A percentile compares a stretch with the other conserved stretches of the same genome.
Evolutionary conservation across 192 early-diverging fungal species (phyloP).

Genomic region (Backusella circina): DNA sequence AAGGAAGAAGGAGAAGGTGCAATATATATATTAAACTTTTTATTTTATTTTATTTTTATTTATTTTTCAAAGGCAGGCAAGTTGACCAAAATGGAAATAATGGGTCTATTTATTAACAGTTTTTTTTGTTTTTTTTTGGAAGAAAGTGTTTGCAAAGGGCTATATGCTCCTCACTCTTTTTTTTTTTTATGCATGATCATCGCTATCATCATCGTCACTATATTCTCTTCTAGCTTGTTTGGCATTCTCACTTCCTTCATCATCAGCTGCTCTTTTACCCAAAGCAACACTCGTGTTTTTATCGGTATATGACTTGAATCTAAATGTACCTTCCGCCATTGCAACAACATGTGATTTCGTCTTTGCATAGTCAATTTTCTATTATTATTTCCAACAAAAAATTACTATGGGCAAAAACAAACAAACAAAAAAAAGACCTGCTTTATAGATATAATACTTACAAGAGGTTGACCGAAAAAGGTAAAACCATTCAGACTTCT

Average conservation of each 20-base stretch:
- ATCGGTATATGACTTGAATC: slow-evolving; percentile 14
- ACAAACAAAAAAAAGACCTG: not conserved
- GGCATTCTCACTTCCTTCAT: slow-evolving; percentile 8
- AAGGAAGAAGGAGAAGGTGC: not conserved
- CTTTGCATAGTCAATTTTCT: slow-evolving; percentile 77
- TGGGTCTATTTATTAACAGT: no score
- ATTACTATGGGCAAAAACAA: no score
- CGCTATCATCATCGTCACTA: slow-evolving; percentile 16
- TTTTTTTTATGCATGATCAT: slow-evolving; percentile 18
- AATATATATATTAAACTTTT: not conserved
- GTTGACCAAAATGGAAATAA: not conserved
- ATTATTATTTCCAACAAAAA: no score
- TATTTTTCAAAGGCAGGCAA: not conserved
- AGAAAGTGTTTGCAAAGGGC: not conserved
- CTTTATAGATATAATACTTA: slow-evolving; percentile 32
- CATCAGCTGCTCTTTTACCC: slow-evolving; percentile 17
- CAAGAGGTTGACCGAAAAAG: slow-evolving; percentile 81
- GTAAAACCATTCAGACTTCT: slow-evolving; percentile 84
- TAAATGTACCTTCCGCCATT: slow-evolving; percentile 61
- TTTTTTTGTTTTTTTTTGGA: not conserved
- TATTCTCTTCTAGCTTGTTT: slow-evolving; percentile 13
- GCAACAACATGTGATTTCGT: slow-evolving; percentile 71
- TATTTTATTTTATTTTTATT: not conserved
- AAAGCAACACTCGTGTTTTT: slow-evolving; percentile 7
- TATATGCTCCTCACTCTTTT: not conserved